Percentiles rank a stretch among this genome's conserved stretches.
phyloP scores from a whole-genome alignment of 75 land plant genomes.

The Pinus taeda region DNA sequence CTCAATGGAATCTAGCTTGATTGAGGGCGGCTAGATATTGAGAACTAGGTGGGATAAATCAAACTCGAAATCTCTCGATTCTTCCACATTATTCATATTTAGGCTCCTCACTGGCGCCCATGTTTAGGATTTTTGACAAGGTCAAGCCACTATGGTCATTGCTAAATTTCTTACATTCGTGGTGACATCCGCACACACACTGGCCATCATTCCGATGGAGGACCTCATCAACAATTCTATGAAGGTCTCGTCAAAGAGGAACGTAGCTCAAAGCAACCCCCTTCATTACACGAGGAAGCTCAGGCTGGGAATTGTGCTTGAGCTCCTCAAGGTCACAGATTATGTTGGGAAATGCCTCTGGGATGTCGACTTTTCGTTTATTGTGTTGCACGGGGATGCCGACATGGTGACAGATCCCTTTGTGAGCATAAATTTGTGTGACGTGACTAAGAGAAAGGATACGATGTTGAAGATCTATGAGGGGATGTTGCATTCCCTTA shows the following conservation, averaged over 20 bases:
- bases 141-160: constrained; percentile 78
- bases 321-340: constrained; percentile 65
- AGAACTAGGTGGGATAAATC: too few species aligned
- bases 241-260: constrained; percentile 60
- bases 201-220: constrained; percentile 70
- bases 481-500: constrained; percentile 84
- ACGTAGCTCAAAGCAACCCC: constrained; percentile 58
- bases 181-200: constrained; percentile 38
- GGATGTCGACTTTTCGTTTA: constrained; percentile 71
- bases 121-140: constrained; percentile 79
- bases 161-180: constrained; percentile 44
- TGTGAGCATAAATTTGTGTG: constrained; percentile 59
- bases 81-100: too few species aligned
- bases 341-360: constrained; percentile 28
- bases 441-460: constrained; percentile 55
- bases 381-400: constrained; percentile 70
- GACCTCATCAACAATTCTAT: constrained; percentile 72
- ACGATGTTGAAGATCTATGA: constrained; percentile 71
- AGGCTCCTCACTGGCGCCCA: constrained; percentile 42
- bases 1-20: too few species aligned
- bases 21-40: too few species aligned
- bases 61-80: too few species aligned
- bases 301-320: constrained; percentile 73
- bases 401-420: constrained; percentile 83
- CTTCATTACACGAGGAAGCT: constrained; percentile 66